These are phyloP conservation scores for Globisporangium canariense DNA, from an alignment of 352 stramenopile species.

Conservation along the genomic window DNA sequence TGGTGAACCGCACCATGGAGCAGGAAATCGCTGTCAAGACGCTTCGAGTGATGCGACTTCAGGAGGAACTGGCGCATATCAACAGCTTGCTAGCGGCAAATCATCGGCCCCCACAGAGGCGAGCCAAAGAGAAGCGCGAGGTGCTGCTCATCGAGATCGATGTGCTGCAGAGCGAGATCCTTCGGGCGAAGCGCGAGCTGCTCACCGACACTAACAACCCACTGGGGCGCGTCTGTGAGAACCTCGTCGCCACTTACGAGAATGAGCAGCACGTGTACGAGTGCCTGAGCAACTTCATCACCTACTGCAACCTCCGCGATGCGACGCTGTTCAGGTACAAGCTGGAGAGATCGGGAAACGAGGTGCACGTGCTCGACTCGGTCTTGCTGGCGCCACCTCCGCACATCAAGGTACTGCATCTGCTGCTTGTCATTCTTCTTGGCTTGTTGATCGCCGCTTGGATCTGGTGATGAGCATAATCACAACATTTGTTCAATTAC, in stretches of 20 bases:
- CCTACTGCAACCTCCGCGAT: slow-evolving; percentile 42
- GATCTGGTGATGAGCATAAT: background rate
- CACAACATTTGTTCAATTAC: background rate
- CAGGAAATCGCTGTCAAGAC: slow-evolving; percentile 57
- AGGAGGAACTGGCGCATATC: slow-evolving; percentile 31
- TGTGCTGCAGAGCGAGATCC: slow-evolving; percentile 47
- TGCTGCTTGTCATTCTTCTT: background rate
- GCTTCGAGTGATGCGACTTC: slow-evolving; percentile 41
- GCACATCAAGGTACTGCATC: slow-evolving; percentile 36
- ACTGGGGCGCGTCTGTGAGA: slow-evolving; percentile 55
- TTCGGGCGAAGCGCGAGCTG: slow-evolving; percentile 44
- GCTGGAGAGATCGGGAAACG: slow-evolving; percentile 46
- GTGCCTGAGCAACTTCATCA: slow-evolving; percentile 59
- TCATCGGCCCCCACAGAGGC: slow-evolving; percentile 7
- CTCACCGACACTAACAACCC: slow-evolving; percentile 44
- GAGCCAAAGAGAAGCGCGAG: slow-evolving; percentile 19
- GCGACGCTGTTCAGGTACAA: slow-evolving; percentile 46
- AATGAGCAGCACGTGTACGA: slow-evolving; percentile 76
- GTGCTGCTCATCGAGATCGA: slow-evolving; percentile 52
- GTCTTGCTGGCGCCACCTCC: slow-evolving; percentile 43
- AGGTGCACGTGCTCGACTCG: slow-evolving; percentile 60
- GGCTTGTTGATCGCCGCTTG: background rate
- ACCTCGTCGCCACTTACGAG: slow-evolving; percentile 58
- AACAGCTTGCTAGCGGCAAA: background rate
- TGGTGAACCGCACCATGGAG: slow-evolving; percentile 62